Percentiles rank a stretch among this genome's conserved stretches.
Conservation (phyloP, 2,329 filamentous ascomycete genomes). For the Beauveria australis region DNA sequence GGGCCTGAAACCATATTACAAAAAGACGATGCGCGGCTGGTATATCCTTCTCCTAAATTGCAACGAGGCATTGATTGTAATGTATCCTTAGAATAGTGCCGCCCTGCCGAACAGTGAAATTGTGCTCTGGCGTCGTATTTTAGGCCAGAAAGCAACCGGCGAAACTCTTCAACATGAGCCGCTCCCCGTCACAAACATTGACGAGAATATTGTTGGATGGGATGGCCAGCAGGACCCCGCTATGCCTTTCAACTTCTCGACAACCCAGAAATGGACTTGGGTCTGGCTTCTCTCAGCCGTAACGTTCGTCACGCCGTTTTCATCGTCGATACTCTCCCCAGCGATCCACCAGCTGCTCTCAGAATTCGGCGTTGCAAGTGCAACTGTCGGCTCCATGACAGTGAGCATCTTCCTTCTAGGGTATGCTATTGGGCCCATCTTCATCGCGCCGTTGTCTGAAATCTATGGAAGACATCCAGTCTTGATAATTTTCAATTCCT, state of each 20-base stretch:
- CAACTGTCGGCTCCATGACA: background rate
- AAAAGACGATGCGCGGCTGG: too few relatives aligned
- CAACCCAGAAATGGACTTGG: conserved; percentile 28
- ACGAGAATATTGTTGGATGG: conserved; percentile 43
- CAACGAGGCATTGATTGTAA: too few relatives aligned
- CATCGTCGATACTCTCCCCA: conserved; percentile 13
- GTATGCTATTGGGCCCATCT: conserved; percentile 1
- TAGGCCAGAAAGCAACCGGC: too few relatives aligned
- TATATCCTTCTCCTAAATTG: too few relatives aligned
- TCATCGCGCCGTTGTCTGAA: background rate
- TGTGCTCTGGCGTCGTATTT: too few relatives aligned
- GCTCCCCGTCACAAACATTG: background rate
- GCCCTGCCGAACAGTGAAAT: too few relatives aligned
- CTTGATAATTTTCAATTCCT: conserved; percentile 32
- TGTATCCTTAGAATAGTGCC: too few relatives aligned
- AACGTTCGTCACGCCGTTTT: conserved; percentile 18
- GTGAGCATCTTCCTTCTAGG: conserved; percentile 2
- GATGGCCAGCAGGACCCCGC: conserved; percentile 44
- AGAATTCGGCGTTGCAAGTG: conserved; percentile 14
- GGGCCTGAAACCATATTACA: too few relatives aligned
- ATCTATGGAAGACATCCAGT: conserved; percentile 13
- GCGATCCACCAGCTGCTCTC: conserved; percentile 11
- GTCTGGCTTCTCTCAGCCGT: conserved; percentile 25
- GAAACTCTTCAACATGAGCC: background rate
- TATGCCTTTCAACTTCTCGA: conserved; percentile 58